Evolutionary conservation across 305 asterid genomes (phyloP).

Genomic region (Fraxinus dipetala): DNA sequence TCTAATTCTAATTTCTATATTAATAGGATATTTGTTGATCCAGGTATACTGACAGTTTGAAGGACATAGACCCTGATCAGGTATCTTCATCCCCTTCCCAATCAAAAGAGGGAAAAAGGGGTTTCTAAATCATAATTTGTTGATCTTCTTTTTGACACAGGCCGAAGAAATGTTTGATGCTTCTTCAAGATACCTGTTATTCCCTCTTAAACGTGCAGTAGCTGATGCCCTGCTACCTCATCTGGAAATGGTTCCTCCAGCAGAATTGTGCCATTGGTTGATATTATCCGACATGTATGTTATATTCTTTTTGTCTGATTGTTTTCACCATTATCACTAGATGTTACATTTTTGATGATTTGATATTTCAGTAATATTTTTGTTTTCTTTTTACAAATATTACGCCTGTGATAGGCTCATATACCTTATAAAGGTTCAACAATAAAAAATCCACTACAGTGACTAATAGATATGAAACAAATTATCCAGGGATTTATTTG

Average conservation of each 20-base stretch:
- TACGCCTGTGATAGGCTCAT: background rate
- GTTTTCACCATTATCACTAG: conserved; percentile 3
- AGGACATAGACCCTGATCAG: conserved; percentile 72
- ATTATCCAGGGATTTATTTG: conserved; percentile 5
- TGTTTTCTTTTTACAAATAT: background rate
- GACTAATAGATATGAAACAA: conserved; percentile 10
- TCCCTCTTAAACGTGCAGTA: conserved; percentile 92
- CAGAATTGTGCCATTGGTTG: conserved; percentile 89
- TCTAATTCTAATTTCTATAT: conserved; percentile 17
- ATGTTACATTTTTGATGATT: background rate
- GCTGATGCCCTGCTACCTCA: conserved; percentile 89
- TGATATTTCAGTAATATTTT: background rate
- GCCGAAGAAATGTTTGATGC: conserved; percentile 95
- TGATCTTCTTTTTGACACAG: conserved; percentile 34
- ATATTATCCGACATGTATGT: conserved; percentile 82
- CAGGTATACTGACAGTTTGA: conserved; percentile 88
- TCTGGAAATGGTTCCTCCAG: conserved; percentile 77
- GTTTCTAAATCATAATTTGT: background rate
- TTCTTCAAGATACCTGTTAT: conserved; percentile 90
- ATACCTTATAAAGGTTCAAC: background rate
- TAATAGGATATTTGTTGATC: conserved; percentile 30
- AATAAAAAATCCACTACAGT: background rate
- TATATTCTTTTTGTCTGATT: conserved; percentile 3
- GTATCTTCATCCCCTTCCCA: conserved; percentile 34
- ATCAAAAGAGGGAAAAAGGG: background rate